A percentile compares a stretch with the other conserved stretches of the same genome.
Evolutionary conservation across 2,329 filamentous ascomycete species (phyloP).

Genomic region (Exutisphaerella laricina): DNA sequence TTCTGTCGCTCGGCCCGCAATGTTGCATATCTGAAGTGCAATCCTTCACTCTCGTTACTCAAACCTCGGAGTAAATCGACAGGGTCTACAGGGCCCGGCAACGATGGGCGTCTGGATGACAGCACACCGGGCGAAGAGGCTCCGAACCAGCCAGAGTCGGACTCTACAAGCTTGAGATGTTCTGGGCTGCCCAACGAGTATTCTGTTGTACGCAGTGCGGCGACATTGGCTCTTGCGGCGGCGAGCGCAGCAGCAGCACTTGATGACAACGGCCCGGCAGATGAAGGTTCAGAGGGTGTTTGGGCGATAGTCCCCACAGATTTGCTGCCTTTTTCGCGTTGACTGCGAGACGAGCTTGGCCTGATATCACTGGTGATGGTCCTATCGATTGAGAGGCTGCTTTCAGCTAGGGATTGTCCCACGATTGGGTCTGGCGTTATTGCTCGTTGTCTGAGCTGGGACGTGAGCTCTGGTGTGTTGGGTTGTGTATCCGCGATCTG

Average conservation of each 20-base stretch:
- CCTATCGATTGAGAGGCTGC: not conserved
- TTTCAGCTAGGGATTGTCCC: not conserved
- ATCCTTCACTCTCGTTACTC: constrained; percentile 24
- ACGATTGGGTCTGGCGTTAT: not conserved
- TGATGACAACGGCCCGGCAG: constrained; percentile 2
- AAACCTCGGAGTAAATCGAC: constrained; percentile 16
- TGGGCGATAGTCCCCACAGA: not conserved
- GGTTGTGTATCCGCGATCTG: not conserved
- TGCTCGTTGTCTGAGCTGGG: not conserved
- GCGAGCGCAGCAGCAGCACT: constrained; percentile 12
- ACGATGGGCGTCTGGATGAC: constrained; percentile 5
- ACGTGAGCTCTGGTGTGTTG: not conserved
- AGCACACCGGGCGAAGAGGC: constrained; percentile 11
- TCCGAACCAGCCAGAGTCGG: constrained; percentile 7
- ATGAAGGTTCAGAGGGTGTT: not conserved
- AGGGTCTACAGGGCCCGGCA: constrained; percentile 9
- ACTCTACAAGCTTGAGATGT: constrained; percentile 1
- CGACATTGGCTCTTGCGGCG: constrained; percentile 20
- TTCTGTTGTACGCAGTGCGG: constrained; percentile 14
- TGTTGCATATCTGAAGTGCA: constrained; percentile 26
- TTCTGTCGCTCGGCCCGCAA: constrained; percentile 29
- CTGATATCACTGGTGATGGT: not conserved
- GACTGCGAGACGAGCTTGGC: not conserved
- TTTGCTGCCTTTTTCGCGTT: not conserved
- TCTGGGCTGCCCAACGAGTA: constrained; percentile 3